Conservation (phyloP, 1,139 yeast species). For the Blastobotrys persicus region DNA sequence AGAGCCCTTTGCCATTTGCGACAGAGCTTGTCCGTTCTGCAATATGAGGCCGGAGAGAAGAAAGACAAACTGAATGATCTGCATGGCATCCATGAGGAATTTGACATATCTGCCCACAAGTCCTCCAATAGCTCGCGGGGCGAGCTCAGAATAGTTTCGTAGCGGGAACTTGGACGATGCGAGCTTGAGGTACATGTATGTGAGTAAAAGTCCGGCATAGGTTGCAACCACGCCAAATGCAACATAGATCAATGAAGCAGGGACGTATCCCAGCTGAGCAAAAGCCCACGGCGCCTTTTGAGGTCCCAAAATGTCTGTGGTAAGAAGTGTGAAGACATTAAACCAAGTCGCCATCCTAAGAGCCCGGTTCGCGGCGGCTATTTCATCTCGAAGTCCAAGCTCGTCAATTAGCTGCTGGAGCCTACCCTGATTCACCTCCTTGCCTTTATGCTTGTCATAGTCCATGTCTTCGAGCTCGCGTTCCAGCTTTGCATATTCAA, state of each 20-base stretch:
- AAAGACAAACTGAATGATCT: conserved; percentile 42
- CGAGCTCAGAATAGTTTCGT: conserved; percentile 41
- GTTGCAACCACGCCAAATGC: conserved; percentile 43
- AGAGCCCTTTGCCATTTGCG: conserved; percentile 40
- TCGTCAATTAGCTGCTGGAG: conserved; percentile 6
- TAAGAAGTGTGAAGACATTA: conserved; percentile 44
- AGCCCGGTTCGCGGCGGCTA: conserved; percentile 16
- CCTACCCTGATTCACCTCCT: conserved; percentile 3
- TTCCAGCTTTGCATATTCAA: conserved; percentile 8
- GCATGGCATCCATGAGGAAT: conserved; percentile 38
- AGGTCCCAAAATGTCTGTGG: conserved; percentile 49
- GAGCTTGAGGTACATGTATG: conserved; percentile 35
- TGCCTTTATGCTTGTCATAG: conserved; percentile 5
- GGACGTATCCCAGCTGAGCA: conserved; percentile 44
- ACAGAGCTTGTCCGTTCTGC: conserved; percentile 45
- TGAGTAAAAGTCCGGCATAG: conserved; percentile 40
- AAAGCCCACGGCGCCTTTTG: conserved; percentile 46
- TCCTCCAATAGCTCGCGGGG: conserved; percentile 37
- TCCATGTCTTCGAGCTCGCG: conserved; percentile 11
- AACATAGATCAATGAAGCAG: conserved; percentile 43
- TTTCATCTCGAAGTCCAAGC: conserved; percentile 9
- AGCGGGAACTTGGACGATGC: conserved; percentile 45
- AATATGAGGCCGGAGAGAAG: conserved; percentile 42
- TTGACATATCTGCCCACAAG: conserved; percentile 37
- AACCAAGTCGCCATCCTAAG: conserved; percentile 36